Evolutionary conservation across 1,284 basidiomycete genomes (phyloP).

Genomic region (Boletus semigastroideus): DNA sequence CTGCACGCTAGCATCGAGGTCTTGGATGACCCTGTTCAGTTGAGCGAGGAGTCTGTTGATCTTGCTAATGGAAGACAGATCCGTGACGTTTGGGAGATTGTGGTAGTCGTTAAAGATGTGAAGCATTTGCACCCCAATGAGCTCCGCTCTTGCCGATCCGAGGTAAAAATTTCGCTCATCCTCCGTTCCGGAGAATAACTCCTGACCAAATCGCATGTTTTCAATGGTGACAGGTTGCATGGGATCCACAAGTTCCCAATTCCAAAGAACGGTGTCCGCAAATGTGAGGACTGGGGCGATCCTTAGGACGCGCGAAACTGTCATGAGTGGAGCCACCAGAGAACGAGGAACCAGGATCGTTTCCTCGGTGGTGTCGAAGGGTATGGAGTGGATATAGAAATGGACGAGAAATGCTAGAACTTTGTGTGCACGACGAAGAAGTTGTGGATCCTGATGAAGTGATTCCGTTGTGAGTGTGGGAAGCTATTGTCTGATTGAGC

Average conservation of each 20-base stretch:
- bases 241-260: conserved; percentile 70
- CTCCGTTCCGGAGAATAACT: conserved; percentile 82
- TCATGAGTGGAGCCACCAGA: conserved; percentile 78
- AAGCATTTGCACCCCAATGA: conserved; percentile 85
- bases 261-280: conserved; percentile 96
- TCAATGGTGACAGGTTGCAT: conserved; percentile 52
- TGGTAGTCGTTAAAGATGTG: conserved; percentile 84
- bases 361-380: conserved; percentile 39
- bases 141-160: conserved; percentile 82
- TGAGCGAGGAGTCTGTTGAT: conserved; percentile 73
- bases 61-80: conserved; percentile 68
- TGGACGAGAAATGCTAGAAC: conserved; percentile 89
- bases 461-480: conserved; percentile 59
- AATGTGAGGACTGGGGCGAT: conserved; percentile 95
- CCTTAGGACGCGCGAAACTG: conserved; percentile 74
- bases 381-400: conserved; percentile 85
- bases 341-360: conserved; percentile 67
- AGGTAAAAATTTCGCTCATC: conserved; percentile 90
- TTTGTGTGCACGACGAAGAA: conserved; percentile 82
- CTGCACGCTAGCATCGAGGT: conserved; percentile 68
- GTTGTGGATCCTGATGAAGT: conserved; percentile 54
- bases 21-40: conserved; percentile 71
- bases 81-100: conserved; percentile 68
- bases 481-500: conserved; percentile 49
- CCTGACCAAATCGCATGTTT: conserved; percentile 61